phyloP scores from a whole-genome alignment of 495 filamentous ascomycete genomes.

The Gamarada debralockiae region DNA sequence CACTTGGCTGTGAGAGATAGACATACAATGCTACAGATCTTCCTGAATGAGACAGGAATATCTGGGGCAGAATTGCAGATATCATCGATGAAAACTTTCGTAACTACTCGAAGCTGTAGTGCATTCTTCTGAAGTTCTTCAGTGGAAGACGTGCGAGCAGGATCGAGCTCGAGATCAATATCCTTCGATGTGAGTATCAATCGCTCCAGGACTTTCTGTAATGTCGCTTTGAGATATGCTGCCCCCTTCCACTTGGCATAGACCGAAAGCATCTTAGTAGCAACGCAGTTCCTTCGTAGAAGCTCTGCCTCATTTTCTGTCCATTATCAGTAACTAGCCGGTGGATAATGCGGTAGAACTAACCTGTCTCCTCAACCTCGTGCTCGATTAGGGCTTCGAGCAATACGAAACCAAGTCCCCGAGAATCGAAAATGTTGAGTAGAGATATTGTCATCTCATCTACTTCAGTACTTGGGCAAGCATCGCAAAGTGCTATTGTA shows the following conservation, averaged over 20 bases:
- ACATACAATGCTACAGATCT: slow-evolving; percentile 58
- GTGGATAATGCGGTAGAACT: background rate
- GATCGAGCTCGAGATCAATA: slow-evolving; percentile 62
- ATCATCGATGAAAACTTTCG: slow-evolving; percentile 63
- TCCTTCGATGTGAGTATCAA: slow-evolving; percentile 57
- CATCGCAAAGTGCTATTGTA: slow-evolving; percentile 56
- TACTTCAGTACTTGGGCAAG: slow-evolving; percentile 60
- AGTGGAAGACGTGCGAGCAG: slow-evolving; percentile 46
- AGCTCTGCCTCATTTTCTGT: slow-evolving; percentile 60
- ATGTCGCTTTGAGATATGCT: slow-evolving; percentile 55
- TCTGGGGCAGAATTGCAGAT: slow-evolving; percentile 54
- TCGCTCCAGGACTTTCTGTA: slow-evolving; percentile 58
- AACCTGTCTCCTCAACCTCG: slow-evolving; percentile 59
- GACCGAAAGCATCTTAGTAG: slow-evolving; percentile 65
- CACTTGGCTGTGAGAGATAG: background rate
- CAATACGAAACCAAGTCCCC: slow-evolving; percentile 54
- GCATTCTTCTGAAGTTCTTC: slow-evolving; percentile 60
- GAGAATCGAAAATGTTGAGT: slow-evolving; percentile 62
- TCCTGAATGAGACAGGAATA: slow-evolving; percentile 59
- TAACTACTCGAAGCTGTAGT: slow-evolving; percentile 53
- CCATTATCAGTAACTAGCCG: background rate
- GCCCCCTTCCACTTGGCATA: slow-evolving; percentile 66
- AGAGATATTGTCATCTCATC: slow-evolving; percentile 62
- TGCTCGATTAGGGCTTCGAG: slow-evolving; percentile 61
- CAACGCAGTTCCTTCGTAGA: slow-evolving; percentile 58